Evolutionary conservation across 208 protist genomes (phyloP).

Genomic region (Leishmania amazonensis): DNA sequence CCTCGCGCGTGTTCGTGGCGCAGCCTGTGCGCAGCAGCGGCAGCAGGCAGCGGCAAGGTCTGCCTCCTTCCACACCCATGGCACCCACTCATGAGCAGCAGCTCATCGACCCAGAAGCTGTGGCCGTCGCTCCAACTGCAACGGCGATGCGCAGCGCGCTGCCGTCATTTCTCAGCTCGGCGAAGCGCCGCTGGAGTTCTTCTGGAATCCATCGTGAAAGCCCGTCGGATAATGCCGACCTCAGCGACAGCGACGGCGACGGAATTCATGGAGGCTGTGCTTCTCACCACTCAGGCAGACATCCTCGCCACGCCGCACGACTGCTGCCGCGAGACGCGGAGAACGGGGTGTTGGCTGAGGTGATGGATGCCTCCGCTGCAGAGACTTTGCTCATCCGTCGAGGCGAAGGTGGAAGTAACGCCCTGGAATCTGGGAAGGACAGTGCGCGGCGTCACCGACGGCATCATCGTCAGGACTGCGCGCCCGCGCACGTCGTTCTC

Average conservation of each 20-base stretch:
- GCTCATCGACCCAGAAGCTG: neutral
- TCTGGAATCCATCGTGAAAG: neutral
- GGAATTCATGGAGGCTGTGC: neutral
- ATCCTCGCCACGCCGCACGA: neutral
- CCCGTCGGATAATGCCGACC: neutral
- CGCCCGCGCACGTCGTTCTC: neutral
- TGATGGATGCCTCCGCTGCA: neutral
- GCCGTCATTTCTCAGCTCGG: neutral
- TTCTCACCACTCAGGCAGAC: neutral
- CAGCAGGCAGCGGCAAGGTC: neutral
- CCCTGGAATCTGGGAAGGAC: neutral
- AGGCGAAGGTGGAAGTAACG: neutral
- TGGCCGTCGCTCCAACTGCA: neutral
- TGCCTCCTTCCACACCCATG: neutral
- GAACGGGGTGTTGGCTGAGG: neutral
- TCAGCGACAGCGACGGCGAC: neutral
- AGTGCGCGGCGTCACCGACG: neutral
- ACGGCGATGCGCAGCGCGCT: neutral
- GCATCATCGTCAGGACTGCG: neutral
- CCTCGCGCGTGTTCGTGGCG: neutral
- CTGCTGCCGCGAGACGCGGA: neutral
- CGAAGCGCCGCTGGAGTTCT: neutral
- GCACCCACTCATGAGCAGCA: neutral
- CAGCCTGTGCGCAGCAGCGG: neutral
- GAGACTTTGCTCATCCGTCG: neutral